phyloP scores from a whole-genome alignment of 2,329 filamentous ascomycete genomes.

The Thelonectria rubi region DNA sequence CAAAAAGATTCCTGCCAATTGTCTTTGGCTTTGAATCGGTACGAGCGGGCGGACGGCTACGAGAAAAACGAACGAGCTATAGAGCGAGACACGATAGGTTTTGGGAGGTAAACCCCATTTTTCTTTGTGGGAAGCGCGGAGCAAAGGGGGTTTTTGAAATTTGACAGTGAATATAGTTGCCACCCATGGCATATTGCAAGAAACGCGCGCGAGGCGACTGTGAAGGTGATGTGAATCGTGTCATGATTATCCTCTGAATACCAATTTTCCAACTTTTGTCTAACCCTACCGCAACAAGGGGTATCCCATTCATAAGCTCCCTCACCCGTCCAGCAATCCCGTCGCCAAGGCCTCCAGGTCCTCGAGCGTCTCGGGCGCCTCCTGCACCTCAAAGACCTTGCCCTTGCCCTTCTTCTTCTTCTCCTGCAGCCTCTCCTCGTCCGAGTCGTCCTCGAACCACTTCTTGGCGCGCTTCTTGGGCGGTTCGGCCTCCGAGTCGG shows the following conservation, averaged over 20 bases:
- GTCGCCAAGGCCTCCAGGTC: conserved; percentile 81
- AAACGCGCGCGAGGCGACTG: no score
- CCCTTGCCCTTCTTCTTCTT: conserved; percentile 56
- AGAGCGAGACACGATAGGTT: not conserved
- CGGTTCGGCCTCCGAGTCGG: conserved; percentile 53
- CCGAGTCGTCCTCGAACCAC: conserved; percentile 79
- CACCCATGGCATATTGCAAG: not conserved
- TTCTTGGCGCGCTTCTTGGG: conserved; percentile 73
- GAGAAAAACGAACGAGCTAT: not conserved
- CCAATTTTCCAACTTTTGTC: conserved; percentile 33
- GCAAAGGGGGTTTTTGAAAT: conserved; percentile 9
- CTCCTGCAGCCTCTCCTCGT: conserved; percentile 52
- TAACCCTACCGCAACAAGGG: conserved; percentile 35
- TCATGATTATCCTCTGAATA: conserved; percentile 2
- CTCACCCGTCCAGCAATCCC: conserved; percentile 68
- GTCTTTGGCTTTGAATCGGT: no score
- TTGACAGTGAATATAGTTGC: not conserved
- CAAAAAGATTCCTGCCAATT: no score
- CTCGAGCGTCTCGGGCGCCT: conserved; percentile 80
- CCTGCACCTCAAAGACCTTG: conserved; percentile 68
- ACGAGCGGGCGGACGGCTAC: no score
- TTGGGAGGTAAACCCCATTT: not conserved
- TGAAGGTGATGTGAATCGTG: not conserved
- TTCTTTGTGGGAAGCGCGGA: conserved; percentile 26
- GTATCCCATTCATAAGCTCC: conserved; percentile 32